Percentiles rank a stretch among this genome's conserved stretches.
These are phyloP conservation scores for Medakamo hakoo DNA, from an alignment of 139 green algal species.

Conservation along the genomic window DNA sequence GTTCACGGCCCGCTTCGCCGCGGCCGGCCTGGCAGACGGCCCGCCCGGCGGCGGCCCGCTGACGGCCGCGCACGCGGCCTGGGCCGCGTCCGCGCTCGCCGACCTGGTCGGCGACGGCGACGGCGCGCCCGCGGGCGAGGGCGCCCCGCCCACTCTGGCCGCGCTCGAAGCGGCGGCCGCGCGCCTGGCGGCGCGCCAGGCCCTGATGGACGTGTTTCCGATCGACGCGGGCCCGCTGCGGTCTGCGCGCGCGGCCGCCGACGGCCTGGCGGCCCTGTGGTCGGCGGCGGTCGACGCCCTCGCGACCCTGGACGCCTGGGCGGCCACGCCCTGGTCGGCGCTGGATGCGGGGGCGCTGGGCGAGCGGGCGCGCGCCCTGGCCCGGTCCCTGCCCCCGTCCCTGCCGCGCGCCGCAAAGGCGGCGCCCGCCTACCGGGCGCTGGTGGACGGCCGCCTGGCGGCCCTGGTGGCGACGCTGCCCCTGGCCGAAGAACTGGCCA, in stretches of 20 bases:
- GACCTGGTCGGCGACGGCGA: too few species aligned
- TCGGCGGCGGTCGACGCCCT: background rate
- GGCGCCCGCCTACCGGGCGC: slow-evolving; percentile 61
- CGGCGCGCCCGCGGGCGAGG: too few species aligned
- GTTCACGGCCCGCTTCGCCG: background rate
- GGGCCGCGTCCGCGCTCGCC: too few species aligned
- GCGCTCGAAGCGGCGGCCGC: background rate
- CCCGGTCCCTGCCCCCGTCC: background rate
- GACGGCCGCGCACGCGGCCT: too few species aligned
- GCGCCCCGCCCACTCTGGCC: background rate
- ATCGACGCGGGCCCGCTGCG: background rate
- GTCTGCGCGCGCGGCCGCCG: background rate
- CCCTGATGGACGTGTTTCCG: background rate
- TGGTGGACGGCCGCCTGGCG: slow-evolving; percentile 71
- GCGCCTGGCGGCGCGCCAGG: background rate
- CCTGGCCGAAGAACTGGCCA: slow-evolving; percentile 68
- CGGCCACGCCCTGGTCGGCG: background rate
- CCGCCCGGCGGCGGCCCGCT: too few species aligned
- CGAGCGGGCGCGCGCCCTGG: background rate
- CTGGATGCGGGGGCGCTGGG: background rate
- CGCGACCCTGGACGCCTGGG: background rate
- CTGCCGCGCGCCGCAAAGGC: slow-evolving; percentile 24
- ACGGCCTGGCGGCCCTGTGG: background rate
- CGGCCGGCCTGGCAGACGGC: background rate
- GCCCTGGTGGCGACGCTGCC: slow-evolving; percentile 72